A percentile compares a stretch with the other conserved stretches of the same genome.
Conservation (phyloP, 169 alveolate genomes). For the Eimeria maxima region DNA sequence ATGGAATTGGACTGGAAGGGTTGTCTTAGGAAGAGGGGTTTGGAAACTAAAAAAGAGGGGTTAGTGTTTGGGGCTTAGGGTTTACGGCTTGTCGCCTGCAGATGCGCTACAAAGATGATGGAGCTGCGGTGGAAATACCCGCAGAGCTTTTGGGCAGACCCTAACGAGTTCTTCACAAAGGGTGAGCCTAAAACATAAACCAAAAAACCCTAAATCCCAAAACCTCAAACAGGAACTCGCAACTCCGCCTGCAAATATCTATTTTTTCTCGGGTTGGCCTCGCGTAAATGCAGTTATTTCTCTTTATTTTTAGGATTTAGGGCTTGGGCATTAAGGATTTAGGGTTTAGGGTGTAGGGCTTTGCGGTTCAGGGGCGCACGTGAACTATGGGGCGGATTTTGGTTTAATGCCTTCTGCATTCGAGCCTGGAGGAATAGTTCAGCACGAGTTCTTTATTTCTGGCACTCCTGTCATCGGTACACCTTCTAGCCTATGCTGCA, state of each 20-base stretch:
- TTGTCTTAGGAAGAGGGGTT: too few species aligned
- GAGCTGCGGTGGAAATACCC: constrained; percentile 90
- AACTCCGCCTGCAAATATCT: neutral
- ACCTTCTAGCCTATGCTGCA: neutral
- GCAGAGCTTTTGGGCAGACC: constrained; percentile 95
- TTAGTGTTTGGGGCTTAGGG: constrained; percentile 19
- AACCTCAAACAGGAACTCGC: neutral
- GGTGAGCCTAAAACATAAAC: constrained; percentile 73
- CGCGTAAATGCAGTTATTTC: too few species aligned
- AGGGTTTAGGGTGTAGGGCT: neutral
- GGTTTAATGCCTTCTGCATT: constrained; percentile 96
- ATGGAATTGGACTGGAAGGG: too few species aligned
- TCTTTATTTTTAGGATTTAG: neutral
- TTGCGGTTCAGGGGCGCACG: constrained; percentile 88
- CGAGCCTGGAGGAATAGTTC: constrained; percentile 97
- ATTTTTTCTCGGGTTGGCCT: too few species aligned
- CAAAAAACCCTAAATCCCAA: neutral
- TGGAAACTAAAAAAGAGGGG: neutral
- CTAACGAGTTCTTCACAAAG: constrained; percentile 94
- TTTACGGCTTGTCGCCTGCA: neutral
- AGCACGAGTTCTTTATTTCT: constrained; percentile 96
- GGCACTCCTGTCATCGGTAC: constrained; percentile 94
- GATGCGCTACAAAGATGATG: constrained; percentile 89
- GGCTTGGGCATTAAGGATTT: neutral
- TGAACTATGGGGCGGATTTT: constrained; percentile 94